phyloP scores from a whole-genome alignment of 1,284 basidiomycete genomes.

The Cryptococcus sp. region DNA sequence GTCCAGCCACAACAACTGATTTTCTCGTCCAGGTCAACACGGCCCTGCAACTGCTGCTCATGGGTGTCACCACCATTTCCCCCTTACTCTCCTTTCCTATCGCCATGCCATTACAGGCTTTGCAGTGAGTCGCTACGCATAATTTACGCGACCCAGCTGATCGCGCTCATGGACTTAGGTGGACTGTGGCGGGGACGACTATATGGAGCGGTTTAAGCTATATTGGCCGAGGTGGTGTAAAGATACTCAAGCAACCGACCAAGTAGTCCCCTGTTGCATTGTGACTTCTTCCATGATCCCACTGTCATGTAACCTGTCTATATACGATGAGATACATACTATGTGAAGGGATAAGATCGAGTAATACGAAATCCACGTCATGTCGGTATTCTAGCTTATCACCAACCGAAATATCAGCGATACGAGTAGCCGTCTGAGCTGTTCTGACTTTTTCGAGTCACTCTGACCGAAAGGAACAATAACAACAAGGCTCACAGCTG shows the following conservation, averaged over 20 bases:
- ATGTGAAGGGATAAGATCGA: too few relatives aligned
- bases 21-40: constrained; percentile 73
- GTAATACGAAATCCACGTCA: constrained; percentile 1
- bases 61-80: constrained; percentile 82
- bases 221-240: constrained; percentile 71
- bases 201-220: constrained; percentile 92
- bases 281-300: background rate
- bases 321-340: too few relatives aligned
- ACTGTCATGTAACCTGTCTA: background rate
- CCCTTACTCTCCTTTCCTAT: constrained; percentile 74
- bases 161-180: constrained; percentile 59
- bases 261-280: background rate
- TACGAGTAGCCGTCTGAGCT: too few relatives aligned
- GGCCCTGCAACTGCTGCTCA: constrained; percentile 82
- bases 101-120: constrained; percentile 60
- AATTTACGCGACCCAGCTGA: constrained; percentile 6
- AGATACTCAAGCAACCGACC: constrained; percentile 52
- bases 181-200: constrained; percentile 83
- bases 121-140: constrained; percentile 63
- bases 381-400: background rate
- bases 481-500: too few relatives aligned
- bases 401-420: background rate
- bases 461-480: too few relatives aligned
- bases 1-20: background rate
- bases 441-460: too few relatives aligned